Evolutionary conservation across 2,329 filamentous ascomycete genomes (phyloP).

Genomic region (Hypoxylon sp.): DNA sequence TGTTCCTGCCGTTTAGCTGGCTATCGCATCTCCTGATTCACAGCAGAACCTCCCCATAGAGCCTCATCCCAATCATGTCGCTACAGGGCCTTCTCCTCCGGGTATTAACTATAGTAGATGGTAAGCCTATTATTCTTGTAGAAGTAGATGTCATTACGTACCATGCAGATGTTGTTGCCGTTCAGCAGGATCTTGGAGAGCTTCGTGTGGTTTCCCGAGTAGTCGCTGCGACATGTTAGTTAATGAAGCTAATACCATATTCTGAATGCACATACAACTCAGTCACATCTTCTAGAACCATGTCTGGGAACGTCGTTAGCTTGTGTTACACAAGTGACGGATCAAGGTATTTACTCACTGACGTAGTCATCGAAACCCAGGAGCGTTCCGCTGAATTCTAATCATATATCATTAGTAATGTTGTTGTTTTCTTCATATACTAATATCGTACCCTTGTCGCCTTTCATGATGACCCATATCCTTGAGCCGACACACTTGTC

Average conservation of each 20-base stretch:
- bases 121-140: conserved; percentile 1
- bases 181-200: conserved; percentile 95
- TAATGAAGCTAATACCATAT: background rate
- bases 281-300: conserved; percentile 97
- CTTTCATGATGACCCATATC: conserved; percentile 99
- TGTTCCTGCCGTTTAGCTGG: background rate
- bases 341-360: conserved; percentile 77
- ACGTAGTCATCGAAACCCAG: conserved; percentile 99
- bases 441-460: conserved; percentile 83
- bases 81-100: conserved; percentile 78
- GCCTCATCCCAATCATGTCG: conserved; percentile 45
- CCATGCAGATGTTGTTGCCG: conserved; percentile 99
- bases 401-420: conserved; percentile 24
- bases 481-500: conserved; percentile 98
- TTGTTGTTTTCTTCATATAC: background rate
- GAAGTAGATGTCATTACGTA: conserved; percentile 60
- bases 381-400: conserved; percentile 95
- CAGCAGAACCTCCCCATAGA: conserved; percentile 1
- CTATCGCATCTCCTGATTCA: background rate
- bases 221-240: conserved; percentile 76
- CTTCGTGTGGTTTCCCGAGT: conserved; percentile 88
- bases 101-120: conserved; percentile 74
- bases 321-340: background rate
- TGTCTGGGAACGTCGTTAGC: conserved; percentile 72
- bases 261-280: conserved; percentile 78